Percentiles rank a stretch among this genome's conserved stretches.
Conservation (phyloP, 306 rosid species). For the Pterocarpus macrocarpus region DNA sequence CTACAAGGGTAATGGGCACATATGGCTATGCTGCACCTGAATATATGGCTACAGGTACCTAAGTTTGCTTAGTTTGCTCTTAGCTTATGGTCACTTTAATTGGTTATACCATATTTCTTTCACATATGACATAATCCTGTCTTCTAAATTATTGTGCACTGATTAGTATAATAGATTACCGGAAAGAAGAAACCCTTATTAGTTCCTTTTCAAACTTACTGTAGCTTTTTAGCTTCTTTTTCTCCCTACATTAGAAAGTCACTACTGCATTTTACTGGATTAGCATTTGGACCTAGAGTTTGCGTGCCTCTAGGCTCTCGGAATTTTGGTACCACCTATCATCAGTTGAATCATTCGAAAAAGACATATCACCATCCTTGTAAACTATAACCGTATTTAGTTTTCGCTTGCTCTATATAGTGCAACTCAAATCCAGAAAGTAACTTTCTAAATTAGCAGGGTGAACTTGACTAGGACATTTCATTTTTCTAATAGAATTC, state of each 20-base stretch:
- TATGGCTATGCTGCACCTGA: constrained; percentile 99
- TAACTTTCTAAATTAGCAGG: neutral
- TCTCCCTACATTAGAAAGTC: neutral
- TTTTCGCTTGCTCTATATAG: no score
- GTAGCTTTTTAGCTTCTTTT: neutral
- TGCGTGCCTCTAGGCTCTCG: neutral
- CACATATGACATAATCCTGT: constrained; percentile 24
- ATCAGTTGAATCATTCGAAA: constrained; percentile 2
- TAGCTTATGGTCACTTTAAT: constrained; percentile 13
- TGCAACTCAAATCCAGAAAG: no score
- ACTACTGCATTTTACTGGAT: neutral
- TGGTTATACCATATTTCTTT: constrained; percentile 21
- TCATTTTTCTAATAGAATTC: neutral
- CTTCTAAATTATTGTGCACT: neutral
- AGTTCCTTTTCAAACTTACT: neutral
- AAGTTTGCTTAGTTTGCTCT: constrained; percentile 23
- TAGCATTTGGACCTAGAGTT: neutral
- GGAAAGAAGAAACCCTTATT: constrained; percentile 2
- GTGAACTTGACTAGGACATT: constrained; percentile 20
- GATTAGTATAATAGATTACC: neutral
- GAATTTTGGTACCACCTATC: neutral
- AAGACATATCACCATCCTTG: neutral
- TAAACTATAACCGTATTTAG: no score
- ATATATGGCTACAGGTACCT: constrained; percentile 93
- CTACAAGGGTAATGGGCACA: constrained; percentile 98